These are phyloP conservation scores for Acanthamoeba royreba DNA, from an alignment of 208 protist species.

Conservation along the genomic window DNA sequence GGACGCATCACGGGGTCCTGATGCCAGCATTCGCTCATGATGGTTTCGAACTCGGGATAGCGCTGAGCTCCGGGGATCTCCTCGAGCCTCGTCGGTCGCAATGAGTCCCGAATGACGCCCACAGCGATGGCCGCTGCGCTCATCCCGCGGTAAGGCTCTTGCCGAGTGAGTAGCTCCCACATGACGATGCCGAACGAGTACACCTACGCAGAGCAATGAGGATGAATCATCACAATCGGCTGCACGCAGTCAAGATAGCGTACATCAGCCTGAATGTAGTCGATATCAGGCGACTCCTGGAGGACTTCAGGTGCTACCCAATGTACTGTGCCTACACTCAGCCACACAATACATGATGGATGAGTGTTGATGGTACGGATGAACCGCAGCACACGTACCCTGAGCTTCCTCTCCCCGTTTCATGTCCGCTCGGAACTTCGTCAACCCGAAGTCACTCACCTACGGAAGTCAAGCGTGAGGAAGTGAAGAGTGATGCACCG, in stretches of 20 bases:
- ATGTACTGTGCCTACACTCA: neutral
- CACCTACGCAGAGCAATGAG: neutral
- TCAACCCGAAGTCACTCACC: neutral
- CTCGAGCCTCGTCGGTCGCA: neutral
- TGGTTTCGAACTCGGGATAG: neutral
- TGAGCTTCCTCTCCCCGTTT: neutral
- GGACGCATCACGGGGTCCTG: neutral
- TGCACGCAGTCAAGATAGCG: neutral
- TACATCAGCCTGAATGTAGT: neutral
- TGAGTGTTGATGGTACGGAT: neutral
- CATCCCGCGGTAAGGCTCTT: neutral
- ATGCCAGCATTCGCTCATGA: neutral
- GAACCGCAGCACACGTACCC: too few species aligned
- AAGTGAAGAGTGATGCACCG: neutral
- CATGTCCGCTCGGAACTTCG: neutral
- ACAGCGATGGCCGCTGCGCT: neutral
- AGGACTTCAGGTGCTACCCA: slow-evolving; percentile 35
- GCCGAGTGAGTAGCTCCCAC: neutral
- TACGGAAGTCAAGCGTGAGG: neutral
- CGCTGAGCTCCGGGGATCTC: neutral
- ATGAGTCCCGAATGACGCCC: neutral
- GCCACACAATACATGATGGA: neutral
- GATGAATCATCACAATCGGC: neutral
- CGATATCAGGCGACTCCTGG: neutral
- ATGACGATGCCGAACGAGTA: neutral